A percentile compares a stretch with the other conserved stretches of the same genome.
Evolutionary conservation across 129 eudicot species (phyloP).

Genomic region (Kitagawia praeruptora): DNA sequence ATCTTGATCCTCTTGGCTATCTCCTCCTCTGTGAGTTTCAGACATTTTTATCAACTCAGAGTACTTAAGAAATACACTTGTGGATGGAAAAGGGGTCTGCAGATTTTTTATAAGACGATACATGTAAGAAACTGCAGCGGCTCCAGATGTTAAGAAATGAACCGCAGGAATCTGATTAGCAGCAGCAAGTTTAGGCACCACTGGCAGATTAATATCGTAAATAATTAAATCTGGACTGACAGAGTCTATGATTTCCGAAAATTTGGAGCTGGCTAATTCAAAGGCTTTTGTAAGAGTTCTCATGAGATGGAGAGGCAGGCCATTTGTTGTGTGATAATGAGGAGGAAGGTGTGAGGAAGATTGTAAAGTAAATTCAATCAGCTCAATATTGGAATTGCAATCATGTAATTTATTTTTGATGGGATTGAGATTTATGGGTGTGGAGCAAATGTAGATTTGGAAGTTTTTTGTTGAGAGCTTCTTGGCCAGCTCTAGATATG

Average conservation of each 20-base stretch:
- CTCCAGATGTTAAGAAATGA: background rate
- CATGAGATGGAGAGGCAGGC: conserved; percentile 7
- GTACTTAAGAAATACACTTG: background rate
- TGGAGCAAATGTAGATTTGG: background rate
- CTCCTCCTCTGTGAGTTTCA: background rate
- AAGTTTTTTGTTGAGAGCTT: background rate
- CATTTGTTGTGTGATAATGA: conserved; percentile 6
- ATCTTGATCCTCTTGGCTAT: background rate
- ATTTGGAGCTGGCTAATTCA: background rate
- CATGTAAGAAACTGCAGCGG: background rate
- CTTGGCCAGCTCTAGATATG: background rate
- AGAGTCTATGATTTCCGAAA: background rate
- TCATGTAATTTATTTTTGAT: background rate
- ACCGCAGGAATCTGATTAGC: conserved; percentile 1
- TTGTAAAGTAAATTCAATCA: background rate
- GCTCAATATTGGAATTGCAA: background rate
- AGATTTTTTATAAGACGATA: background rate
- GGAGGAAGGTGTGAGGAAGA: background rate
- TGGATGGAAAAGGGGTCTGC: background rate
- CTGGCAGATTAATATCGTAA: background rate
- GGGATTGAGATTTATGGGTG: background rate
- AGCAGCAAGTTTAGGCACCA: background rate
- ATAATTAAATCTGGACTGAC: background rate
- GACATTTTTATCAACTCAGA: background rate
- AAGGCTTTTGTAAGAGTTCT: background rate